These are phyloP conservation scores for Agroathelia rolfsii DNA, from an alignment of 1,284 basidiomycete species.

Conservation along the genomic window DNA sequence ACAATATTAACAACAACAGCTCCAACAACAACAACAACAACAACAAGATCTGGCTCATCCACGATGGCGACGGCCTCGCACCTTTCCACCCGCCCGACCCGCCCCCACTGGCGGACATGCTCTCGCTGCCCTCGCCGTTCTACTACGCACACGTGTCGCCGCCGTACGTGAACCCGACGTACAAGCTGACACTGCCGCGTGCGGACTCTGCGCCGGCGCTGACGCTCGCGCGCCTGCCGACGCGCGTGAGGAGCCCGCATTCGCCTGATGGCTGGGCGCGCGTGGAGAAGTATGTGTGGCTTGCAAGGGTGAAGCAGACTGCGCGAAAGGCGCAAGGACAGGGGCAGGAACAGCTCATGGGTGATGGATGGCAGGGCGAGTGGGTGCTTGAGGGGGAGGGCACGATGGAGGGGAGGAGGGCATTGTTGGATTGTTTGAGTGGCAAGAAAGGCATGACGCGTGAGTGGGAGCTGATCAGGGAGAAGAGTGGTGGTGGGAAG, in stretches of 20 bases:
- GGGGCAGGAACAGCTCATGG: constrained; percentile 30
- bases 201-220: too few species aligned
- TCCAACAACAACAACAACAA: constrained; percentile 41
- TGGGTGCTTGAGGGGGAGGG: constrained; percentile 71
- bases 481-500: constrained; percentile 46
- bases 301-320: constrained; percentile 37
- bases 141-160: constrained; percentile 61
- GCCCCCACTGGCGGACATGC: constrained; percentile 42
- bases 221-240: constrained; percentile 33
- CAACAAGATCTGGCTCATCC: constrained; percentile 49
- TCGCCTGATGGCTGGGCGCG: constrained; percentile 44
- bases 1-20: constrained; percentile 43
- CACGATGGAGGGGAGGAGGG: constrained; percentile 52
- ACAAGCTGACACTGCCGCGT: too few species aligned
- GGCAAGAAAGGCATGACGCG: constrained; percentile 26
- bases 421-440: constrained; percentile 42
- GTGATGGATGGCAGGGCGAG: constrained; percentile 62
- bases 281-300: constrained; percentile 53
- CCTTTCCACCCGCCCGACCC: constrained; percentile 41
- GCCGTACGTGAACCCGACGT: constrained; percentile 36
- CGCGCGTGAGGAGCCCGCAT: constrained; percentile 43
- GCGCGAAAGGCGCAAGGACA: constrained; percentile 23
- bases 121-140: constrained; percentile 58
- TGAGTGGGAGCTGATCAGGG: constrained; percentile 52
- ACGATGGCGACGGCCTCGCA: constrained; percentile 47